Evolutionary conservation across 441 rosid genomes (phyloP).

Genomic region (Gossypium armourianum): DNA sequence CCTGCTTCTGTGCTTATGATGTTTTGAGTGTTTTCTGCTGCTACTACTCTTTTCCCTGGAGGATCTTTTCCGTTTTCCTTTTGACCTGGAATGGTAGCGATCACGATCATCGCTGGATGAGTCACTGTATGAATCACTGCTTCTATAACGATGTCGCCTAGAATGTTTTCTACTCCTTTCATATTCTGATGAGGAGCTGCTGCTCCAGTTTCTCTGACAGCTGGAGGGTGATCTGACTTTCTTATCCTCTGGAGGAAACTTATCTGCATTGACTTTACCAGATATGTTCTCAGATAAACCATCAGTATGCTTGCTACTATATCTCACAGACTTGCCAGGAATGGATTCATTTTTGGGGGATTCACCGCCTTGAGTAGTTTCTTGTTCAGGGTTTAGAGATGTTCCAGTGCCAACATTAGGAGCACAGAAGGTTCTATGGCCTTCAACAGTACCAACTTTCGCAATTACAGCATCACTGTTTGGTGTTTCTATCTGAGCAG

Average conservation of each 20-base stretch:
- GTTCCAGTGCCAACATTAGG: constrained; percentile 5
- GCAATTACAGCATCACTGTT: constrained; percentile 17
- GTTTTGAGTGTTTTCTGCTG: constrained; percentile 54
- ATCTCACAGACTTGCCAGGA: constrained; percentile 8
- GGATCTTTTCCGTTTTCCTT: constrained; percentile 39
- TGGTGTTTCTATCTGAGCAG: constrained; percentile 27
- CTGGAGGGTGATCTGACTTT: constrained; percentile 28
- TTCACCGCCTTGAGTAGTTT: constrained; percentile 12
- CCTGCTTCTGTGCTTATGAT: constrained; percentile 32
- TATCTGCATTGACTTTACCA: constrained; percentile 16
- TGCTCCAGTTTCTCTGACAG: constrained; percentile 19
- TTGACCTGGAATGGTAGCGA: constrained; percentile 39
- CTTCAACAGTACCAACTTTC: constrained; percentile 17
- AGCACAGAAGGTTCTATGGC: constrained; percentile 17
- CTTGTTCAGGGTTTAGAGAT: constrained; percentile 16
- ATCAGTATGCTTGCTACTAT: constrained; percentile 17
- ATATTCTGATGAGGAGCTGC: constrained; percentile 46
- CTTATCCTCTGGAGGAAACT: constrained; percentile 23
- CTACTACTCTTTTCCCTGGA: constrained; percentile 50
- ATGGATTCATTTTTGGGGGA: constrained; percentile 12
- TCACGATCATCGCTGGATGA: constrained; percentile 38
- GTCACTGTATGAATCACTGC: constrained; percentile 46
- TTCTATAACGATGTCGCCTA: constrained; percentile 30
- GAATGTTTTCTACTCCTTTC: constrained; percentile 45
- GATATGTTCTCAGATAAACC: constrained; percentile 22